These are phyloP conservation scores for Fonsecaea erecta DNA, from an alignment of 2,329 filamentous ascomycete species.

Conservation along the genomic window DNA sequence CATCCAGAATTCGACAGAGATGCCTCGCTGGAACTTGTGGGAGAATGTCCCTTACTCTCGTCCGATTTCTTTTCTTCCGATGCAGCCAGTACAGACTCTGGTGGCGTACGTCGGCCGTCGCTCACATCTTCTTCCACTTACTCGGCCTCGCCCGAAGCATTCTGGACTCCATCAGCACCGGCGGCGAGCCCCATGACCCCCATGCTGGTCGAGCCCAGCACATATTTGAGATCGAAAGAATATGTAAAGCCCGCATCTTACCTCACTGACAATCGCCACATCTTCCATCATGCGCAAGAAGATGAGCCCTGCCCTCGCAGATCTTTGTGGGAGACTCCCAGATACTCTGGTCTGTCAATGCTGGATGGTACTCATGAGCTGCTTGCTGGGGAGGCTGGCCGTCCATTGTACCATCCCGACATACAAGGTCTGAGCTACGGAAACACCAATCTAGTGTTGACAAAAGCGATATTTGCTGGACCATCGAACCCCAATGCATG, in stretches of 20 bases:
- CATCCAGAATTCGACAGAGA: constrained; percentile 24
- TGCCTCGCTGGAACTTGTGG: constrained; percentile 22
- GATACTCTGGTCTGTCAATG: constrained; percentile 14
- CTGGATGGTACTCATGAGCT: constrained; percentile 14
- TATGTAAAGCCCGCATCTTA: constrained; percentile 27
- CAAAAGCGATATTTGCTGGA: constrained; percentile 33
- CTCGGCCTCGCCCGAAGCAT: constrained; percentile 29
- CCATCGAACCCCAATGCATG: background rate
- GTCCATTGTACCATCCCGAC: constrained; percentile 11
- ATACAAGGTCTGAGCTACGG: constrained; percentile 9
- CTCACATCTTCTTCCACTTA: constrained; percentile 30
- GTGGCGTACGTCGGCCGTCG: constrained; percentile 26
- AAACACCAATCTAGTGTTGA: constrained; percentile 33
- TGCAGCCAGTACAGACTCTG: constrained; percentile 19
- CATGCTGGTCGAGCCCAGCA: constrained; percentile 18
- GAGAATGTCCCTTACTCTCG: constrained; percentile 31
- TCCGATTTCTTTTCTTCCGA: constrained; percentile 35
- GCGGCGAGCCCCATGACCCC: constrained; percentile 32
- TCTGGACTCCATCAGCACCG: constrained; percentile 30
- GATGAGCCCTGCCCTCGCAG: constrained; percentile 19
- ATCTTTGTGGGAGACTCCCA: constrained; percentile 20
- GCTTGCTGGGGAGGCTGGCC: constrained; percentile 6
- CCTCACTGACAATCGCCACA: constrained; percentile 18
- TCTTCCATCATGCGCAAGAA: constrained; percentile 23
- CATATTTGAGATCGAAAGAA: constrained; percentile 17